Conservation (phyloP, 305 asterid genomes). For the Fraxinus albicans region DNA sequence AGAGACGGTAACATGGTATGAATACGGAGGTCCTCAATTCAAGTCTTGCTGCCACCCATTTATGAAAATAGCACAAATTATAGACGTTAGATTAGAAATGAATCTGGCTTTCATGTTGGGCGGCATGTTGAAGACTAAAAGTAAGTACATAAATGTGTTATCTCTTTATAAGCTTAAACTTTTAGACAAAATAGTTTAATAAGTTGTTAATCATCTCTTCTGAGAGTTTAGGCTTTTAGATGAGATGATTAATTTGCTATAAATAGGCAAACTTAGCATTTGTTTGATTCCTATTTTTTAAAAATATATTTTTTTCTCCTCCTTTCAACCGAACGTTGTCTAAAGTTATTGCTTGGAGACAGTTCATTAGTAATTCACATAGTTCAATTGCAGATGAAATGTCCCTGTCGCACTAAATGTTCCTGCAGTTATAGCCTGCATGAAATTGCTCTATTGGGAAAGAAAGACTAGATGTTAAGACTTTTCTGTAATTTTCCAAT, state of each 20-base stretch:
- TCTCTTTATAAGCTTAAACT: neutral
- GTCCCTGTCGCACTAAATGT: slow-evolving; percentile 6
- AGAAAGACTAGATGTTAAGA: neutral
- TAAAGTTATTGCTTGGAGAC: neutral
- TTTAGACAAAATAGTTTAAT: neutral
- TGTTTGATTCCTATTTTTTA: no score
- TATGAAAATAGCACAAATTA: neutral
- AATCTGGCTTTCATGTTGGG: neutral
- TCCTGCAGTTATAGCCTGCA: neutral
- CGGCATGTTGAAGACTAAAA: neutral
- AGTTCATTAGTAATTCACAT: neutral
- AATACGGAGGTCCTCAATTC: neutral
- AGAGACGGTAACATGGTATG: neutral
- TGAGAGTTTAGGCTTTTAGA: no score
- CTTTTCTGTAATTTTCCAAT: neutral
- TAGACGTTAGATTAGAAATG: neutral
- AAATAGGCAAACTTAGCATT: no score
- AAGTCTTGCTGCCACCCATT: neutral
- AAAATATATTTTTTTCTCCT: no score
- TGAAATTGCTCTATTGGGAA: neutral
- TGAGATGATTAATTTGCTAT: no score
- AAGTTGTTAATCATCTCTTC: no score
- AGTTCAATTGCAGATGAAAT: neutral
- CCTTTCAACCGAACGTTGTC: no score
- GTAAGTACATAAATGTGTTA: neutral